Conservation (phyloP, 2,329 filamentous ascomycete genomes). For the Trichothecium sympodiale region DNA sequence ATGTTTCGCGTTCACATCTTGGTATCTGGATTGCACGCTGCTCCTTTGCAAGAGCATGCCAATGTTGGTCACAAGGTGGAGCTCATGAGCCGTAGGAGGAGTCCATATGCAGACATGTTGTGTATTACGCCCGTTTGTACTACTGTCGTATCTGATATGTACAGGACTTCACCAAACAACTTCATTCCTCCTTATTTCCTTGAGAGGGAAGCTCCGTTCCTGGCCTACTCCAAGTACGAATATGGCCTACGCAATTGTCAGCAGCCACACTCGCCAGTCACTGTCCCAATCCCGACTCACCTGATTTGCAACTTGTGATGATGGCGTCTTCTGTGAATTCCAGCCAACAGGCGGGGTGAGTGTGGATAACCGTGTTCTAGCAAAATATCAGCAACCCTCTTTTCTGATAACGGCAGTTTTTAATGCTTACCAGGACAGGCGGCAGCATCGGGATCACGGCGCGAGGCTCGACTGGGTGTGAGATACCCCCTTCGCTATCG, state of each 20-base stretch:
- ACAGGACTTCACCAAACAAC: too few species aligned
- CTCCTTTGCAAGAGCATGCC: too few species aligned
- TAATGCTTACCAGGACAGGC: slow-evolving; percentile 65
- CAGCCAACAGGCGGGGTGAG: slow-evolving; percentile 79
- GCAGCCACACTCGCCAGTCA: not conserved
- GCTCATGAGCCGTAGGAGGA: too few species aligned
- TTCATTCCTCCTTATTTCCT: too few species aligned
- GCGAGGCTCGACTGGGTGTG: slow-evolving; percentile 77
- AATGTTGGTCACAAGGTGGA: too few species aligned
- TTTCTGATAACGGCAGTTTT: slow-evolving; percentile 1
- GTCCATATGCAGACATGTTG: too few species aligned
- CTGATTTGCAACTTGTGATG: slow-evolving; percentile 82
- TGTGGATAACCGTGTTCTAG: slow-evolving; percentile 71
- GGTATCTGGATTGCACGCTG: too few species aligned
- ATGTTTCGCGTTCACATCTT: too few species aligned
- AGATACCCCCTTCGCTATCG: slow-evolving; percentile 48
- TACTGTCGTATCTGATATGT: too few species aligned
- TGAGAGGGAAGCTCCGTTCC: not conserved
- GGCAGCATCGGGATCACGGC: slow-evolving; percentile 76
- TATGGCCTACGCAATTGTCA: slow-evolving; percentile 3
- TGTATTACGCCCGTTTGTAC: too few species aligned
- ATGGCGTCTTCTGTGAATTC: slow-evolving; percentile 92
- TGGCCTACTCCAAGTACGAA: slow-evolving; percentile 9
- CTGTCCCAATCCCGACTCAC: slow-evolving; percentile 38
- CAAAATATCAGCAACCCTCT: slow-evolving; percentile 5